Conservation (phyloP, 108 stramenopile species). For the Cyclotella cryptica region DNA sequence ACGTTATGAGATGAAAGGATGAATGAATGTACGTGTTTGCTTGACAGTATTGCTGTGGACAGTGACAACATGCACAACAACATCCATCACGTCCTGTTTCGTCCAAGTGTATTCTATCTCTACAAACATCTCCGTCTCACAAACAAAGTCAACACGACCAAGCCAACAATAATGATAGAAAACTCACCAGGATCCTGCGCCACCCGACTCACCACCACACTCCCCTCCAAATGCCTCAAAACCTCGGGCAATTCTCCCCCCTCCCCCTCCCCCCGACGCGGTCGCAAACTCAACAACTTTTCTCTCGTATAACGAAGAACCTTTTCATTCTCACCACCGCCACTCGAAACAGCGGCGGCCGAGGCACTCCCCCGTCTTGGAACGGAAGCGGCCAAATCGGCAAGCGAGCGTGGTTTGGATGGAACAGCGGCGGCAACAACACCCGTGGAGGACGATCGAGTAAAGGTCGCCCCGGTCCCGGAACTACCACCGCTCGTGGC, state of each 20-base stretch:
- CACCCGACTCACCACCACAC: constrained; percentile 56
- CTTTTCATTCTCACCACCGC: constrained; percentile 39
- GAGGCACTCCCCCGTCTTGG: constrained; percentile 2
- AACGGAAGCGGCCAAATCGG: constrained; percentile 18
- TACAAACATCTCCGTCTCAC: too few relatives aligned
- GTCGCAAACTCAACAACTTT: constrained; percentile 75
- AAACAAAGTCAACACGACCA: too few relatives aligned
- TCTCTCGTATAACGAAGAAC: constrained; percentile 82
- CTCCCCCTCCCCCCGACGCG: constrained; percentile 37
- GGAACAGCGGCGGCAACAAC: neutral
- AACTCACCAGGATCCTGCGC: constrained; percentile 83
- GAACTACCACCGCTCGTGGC: too few relatives aligned
- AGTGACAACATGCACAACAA: too few relatives aligned
- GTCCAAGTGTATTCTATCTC: too few relatives aligned
- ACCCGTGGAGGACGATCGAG: constrained; percentile 13
- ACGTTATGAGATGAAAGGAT: too few relatives aligned
- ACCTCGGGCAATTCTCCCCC: constrained; percentile 47
- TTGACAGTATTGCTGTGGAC: too few relatives aligned
- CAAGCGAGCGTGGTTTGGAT: constrained; percentile 1
- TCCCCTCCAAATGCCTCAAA: constrained; percentile 62
- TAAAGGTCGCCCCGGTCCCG: neutral
- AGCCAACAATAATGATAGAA: too few relatives aligned
- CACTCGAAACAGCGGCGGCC: constrained; percentile 1
- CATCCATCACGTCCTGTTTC: too few relatives aligned
- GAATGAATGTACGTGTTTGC: too few relatives aligned